Evolutionary conservation across 768 basidiomycete genomes (phyloP), one percentile per base, ranked within the genome.

Genomic region (Mycena vulgaris): DNA sequence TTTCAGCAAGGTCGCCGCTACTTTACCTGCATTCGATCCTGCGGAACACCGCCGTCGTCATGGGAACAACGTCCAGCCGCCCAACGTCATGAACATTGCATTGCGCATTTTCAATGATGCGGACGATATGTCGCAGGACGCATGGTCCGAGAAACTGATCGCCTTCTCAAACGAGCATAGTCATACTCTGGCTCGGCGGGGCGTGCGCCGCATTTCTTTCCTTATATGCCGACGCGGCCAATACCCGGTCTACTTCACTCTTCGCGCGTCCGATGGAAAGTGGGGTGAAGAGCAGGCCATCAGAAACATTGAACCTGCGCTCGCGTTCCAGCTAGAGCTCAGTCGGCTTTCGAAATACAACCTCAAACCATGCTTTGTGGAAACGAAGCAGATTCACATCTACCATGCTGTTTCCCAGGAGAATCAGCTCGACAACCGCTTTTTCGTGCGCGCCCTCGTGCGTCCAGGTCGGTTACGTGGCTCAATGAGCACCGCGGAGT

Each of bases 221-320:
- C 83, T 99, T 66, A 91, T 99, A 71, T 99, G 98, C 84, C 92
- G 95, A 57, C 91, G 89, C 66, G 93, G 93, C 56, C 91, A 94
- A 79, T 99, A 99, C 80, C 98, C 98, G 8, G 89, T 93, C 76
- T 99, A 97, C 87, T 95, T 91, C 85, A 99, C 98, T 57, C 83
- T 99, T 19, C 92, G 97, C 64, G 89, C 92, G 59, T 83, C 85
- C 69, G 87, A 89, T 47, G 90, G 88, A 17, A 79, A 81, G 19
- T 99, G 98, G 98, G 88, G 86, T 56, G 98, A 99, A 86, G 95
- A 99, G 79, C 90, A 95, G 79, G 93, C 96, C 17, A 97, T 99
- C 79, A 93, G 98, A 79, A 98, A 99, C 84, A 96, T 98, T 68
- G 98, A 99, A 79, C 98, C 98, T 25, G 98, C 98, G 28, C 87